Percentiles rank a stretch among this genome's conserved stretches.
These are phyloP conservation scores for Phytophthora palmivora DNA, from an alignment of 352 stramenopile species.

Conservation along the genomic window DNA sequence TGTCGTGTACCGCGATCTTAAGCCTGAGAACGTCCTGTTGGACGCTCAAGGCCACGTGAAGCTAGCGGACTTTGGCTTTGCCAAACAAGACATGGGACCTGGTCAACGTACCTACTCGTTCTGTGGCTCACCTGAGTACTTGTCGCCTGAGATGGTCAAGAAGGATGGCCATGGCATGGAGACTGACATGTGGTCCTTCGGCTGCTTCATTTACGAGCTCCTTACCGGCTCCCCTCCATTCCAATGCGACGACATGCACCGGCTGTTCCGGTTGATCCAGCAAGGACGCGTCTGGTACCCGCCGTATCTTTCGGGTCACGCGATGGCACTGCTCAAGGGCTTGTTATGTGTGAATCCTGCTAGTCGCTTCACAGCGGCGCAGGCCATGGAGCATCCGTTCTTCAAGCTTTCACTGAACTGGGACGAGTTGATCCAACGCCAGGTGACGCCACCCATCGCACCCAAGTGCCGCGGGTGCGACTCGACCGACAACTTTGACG, in stretches of 20 bases:
- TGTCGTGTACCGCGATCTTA: slow-evolving; percentile 73
- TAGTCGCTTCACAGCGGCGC: slow-evolving; percentile 55
- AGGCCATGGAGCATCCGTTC: slow-evolving; percentile 81
- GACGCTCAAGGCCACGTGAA: slow-evolving; percentile 82
- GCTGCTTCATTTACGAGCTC: slow-evolving; percentile 87
- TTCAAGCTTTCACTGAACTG: slow-evolving; percentile 73
- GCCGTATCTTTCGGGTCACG: slow-evolving; percentile 54
- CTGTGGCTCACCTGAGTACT: slow-evolving; percentile 84
- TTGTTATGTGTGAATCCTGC: slow-evolving; percentile 58
- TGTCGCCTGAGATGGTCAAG: slow-evolving; percentile 87
- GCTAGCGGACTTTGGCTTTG: slow-evolving; percentile 86
- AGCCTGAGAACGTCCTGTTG: slow-evolving; percentile 83
- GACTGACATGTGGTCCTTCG: slow-evolving; percentile 90
- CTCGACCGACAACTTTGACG: slow-evolving; percentile 88
- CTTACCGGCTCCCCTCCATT: slow-evolving; percentile 79
- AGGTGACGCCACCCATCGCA: slow-evolving; percentile 70
- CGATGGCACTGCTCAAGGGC: slow-evolving; percentile 56
- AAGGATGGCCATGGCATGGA: slow-evolving; percentile 75
- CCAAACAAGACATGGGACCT: slow-evolving; percentile 68
- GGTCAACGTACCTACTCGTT: slow-evolving; percentile 80
- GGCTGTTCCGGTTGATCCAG: slow-evolving; percentile 73
- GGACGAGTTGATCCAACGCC: slow-evolving; percentile 67
- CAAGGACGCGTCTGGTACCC: slow-evolving; percentile 74
- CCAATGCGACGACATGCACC: slow-evolving; percentile 63
- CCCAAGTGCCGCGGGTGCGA: slow-evolving; percentile 60